Conservation (phyloP, 805 yeast genomes). For the Hanseniaspora clermontiae region DNA sequence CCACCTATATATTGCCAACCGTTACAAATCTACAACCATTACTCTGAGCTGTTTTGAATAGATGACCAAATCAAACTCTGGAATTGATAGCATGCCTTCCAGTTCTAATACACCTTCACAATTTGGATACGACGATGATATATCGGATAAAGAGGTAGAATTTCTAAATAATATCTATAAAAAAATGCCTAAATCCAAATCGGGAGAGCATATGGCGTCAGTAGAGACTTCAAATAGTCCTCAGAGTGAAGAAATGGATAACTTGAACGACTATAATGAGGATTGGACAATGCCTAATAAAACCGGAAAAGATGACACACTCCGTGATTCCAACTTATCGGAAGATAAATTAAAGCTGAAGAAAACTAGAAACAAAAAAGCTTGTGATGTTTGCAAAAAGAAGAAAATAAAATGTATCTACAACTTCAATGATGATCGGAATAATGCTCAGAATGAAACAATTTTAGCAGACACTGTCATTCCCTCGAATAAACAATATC, state of each 20-base stretch:
- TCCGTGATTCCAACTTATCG: background rate
- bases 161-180: background rate
- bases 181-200: background rate
- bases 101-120: background rate
- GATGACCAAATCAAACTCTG: background rate
- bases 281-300: background rate
- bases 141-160: conserved; percentile 1
- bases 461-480: background rate
- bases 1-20: too few species aligned
- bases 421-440: background rate
- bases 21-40: too few species aligned
- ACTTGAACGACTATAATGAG: background rate
- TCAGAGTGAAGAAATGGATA: background rate
- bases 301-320: background rate
- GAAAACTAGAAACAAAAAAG: conserved; percentile 32
- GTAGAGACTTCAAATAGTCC: background rate
- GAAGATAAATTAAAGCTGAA: conserved; percentile 16
- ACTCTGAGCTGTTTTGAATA: too few species aligned
- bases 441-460: background rate
- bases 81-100: background rate
- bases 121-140: background rate
- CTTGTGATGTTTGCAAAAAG: conserved; percentile 44
- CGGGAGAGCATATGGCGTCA: background rate
- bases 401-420: conserved; percentile 57
- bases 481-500: conserved; percentile 11